These are phyloP conservation scores for Thuja plicata DNA, from an alignment of 83 land plant genomes.

Conservation along the genomic window DNA sequence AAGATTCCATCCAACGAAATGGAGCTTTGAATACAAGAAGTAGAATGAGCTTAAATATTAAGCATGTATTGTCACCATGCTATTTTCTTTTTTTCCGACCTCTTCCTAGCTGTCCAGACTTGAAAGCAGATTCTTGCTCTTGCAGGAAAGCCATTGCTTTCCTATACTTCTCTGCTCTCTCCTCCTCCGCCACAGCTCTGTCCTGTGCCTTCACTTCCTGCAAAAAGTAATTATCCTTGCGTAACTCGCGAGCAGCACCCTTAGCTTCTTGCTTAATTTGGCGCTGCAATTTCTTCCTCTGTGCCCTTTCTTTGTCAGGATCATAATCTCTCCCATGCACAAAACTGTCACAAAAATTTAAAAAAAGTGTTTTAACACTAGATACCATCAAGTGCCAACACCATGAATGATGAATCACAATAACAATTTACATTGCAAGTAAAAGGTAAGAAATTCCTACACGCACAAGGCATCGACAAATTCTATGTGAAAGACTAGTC, in stretches of 20 bases:
- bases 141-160: slow-evolving; percentile 88
- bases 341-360: slow-evolving; percentile 54
- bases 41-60: neutral
- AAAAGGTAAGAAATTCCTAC: neutral
- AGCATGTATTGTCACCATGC: neutral
- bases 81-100: slow-evolving; percentile 69
- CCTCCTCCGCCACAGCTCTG: slow-evolving; percentile 47
- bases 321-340: slow-evolving; percentile 91
- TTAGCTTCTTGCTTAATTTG: slow-evolving; percentile 70
- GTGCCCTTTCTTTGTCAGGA: slow-evolving; percentile 86
- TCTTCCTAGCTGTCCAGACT: slow-evolving; percentile 90
- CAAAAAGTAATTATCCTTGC: slow-evolving; percentile 86
- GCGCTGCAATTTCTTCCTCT: slow-evolving; percentile 64
- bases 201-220: slow-evolving; percentile 63
- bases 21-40: neutral
- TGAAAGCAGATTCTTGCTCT: slow-evolving; percentile 87
- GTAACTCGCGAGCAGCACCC: slow-evolving; percentile 88
- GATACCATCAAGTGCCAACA: neutral
- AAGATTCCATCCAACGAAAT: neutral
- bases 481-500: neutral
- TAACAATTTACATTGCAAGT: neutral
- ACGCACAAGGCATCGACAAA: neutral
- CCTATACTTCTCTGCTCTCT: slow-evolving; percentile 75
- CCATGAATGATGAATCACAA: neutral
- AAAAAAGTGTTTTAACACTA: neutral